Conservation (phyloP, 768 basidiomycete genomes). For the Tulasnella sp. region DNA sequence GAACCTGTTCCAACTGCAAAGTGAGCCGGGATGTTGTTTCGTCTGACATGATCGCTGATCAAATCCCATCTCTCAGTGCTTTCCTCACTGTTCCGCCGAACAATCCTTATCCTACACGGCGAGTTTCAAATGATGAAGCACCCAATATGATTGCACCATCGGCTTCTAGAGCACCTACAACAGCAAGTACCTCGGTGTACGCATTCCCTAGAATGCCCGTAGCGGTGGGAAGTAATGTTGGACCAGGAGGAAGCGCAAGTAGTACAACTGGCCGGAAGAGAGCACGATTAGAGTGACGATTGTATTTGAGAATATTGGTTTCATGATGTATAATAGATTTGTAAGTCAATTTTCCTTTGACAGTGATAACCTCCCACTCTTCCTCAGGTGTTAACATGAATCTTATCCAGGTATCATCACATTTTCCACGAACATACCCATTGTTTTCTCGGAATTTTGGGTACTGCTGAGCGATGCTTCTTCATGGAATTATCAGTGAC, state of each 20-base stretch:
- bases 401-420: no score
- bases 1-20: constrained; percentile 77
- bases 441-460: no score
- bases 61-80: constrained; percentile 36
- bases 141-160: constrained; percentile 54
- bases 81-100: constrained; percentile 51
- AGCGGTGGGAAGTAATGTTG: constrained; percentile 2
- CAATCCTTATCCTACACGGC: constrained; percentile 70
- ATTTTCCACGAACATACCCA: no score
- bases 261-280: constrained; percentile 8
- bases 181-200: background rate
- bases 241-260: background rate
- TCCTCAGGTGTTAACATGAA: no score
- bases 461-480: no score
- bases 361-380: no score
- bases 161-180: constrained; percentile 10
- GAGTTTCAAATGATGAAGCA: constrained; percentile 87
- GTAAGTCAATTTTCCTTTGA: no score
- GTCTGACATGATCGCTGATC: background rate
- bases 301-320: no score
- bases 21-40: constrained; percentile 35
- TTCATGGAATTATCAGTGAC: no score
- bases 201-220: constrained; percentile 3
- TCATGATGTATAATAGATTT: no score
- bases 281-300: constrained; percentile 9